These are phyloP conservation scores for Xerocomus amazonicus DNA, from an alignment of 1,284 basidiomycete genomes.

Conservation along the genomic window DNA sequence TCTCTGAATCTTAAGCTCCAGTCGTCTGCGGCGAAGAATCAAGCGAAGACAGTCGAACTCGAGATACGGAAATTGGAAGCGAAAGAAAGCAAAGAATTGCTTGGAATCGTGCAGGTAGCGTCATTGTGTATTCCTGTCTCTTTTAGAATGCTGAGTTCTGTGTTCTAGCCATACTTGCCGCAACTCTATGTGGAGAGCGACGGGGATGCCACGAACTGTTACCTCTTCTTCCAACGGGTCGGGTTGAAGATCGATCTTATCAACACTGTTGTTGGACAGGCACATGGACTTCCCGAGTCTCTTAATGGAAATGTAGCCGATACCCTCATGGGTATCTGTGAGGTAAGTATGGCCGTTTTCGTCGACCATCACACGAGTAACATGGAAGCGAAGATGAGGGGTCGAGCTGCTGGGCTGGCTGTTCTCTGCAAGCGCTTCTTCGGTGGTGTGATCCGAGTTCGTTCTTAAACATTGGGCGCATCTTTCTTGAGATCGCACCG, in stretches of 20 bases:
- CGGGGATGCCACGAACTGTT: slow-evolving; percentile 82
- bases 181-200: slow-evolving; percentile 84
- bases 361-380: not conserved
- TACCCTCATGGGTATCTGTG: slow-evolving; percentile 83
- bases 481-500: slow-evolving; percentile 80
- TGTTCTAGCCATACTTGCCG: slow-evolving; percentile 73
- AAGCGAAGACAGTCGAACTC: slow-evolving; percentile 83
- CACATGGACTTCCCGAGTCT: slow-evolving; percentile 78
- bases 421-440: slow-evolving; percentile 86
- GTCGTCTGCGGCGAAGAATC: slow-evolving; percentile 81
- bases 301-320: slow-evolving; percentile 80
- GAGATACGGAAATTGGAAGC: slow-evolving; percentile 85
- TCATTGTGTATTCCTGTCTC: not conserved
- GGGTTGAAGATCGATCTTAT: slow-evolving; percentile 86
- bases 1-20: slow-evolving; percentile 92
- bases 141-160: slow-evolving; percentile 1
- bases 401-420: slow-evolving; percentile 74
- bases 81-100: slow-evolving; percentile 72
- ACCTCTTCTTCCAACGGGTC: slow-evolving; percentile 88
- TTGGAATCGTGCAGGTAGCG: slow-evolving; percentile 63
- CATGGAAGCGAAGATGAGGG: slow-evolving; percentile 58
- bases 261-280: slow-evolving; percentile 74
- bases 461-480: slow-evolving; percentile 80
- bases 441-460: slow-evolving; percentile 75
- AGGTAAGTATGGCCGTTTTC: slow-evolving; percentile 47